phyloP scores from a whole-genome alignment of 202 grass and related monocot genomes.

The Setaria italica region DNA sequence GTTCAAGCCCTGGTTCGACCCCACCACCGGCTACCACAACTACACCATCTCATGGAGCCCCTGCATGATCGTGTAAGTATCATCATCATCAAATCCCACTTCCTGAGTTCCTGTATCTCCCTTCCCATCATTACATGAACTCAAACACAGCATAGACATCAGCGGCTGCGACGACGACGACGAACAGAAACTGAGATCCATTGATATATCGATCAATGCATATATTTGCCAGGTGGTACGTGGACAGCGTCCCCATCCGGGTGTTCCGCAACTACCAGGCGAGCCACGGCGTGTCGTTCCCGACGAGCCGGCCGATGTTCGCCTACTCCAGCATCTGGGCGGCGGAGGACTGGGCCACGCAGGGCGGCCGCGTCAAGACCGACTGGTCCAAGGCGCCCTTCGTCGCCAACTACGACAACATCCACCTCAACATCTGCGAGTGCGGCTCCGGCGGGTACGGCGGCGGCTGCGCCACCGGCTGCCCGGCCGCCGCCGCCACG shows the following conservation, averaged over 20 bases:
- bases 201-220: neutral
- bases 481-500: neutral
- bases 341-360: constrained; percentile 74
- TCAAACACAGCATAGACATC: too few relatives aligned
- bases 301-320: constrained; percentile 57
- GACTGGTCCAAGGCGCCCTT: constrained; percentile 75
- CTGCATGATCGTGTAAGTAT: constrained; percentile 64
- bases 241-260: constrained; percentile 60
- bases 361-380: constrained; percentile 71
- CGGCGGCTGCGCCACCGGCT: constrained; percentile 17
- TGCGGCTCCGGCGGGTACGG: constrained; percentile 22
- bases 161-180: too few relatives aligned
- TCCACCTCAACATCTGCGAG: constrained; percentile 46
- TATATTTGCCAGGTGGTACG: constrained; percentile 60
- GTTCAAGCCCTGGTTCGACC: constrained; percentile 80
- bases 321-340: constrained; percentile 82
- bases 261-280: constrained; percentile 67
- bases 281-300: constrained; percentile 47
- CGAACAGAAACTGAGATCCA: neutral
- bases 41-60: constrained; percentile 87
- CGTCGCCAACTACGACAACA: constrained; percentile 56
- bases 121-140: too few relatives aligned
- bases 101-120: too few relatives aligned
- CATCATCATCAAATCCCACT: neutral
- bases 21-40: constrained; percentile 67